Evolutionary conservation across 176 grass and related monocot genomes (phyloP).

Genomic region (Ensete glaucum): DNA sequence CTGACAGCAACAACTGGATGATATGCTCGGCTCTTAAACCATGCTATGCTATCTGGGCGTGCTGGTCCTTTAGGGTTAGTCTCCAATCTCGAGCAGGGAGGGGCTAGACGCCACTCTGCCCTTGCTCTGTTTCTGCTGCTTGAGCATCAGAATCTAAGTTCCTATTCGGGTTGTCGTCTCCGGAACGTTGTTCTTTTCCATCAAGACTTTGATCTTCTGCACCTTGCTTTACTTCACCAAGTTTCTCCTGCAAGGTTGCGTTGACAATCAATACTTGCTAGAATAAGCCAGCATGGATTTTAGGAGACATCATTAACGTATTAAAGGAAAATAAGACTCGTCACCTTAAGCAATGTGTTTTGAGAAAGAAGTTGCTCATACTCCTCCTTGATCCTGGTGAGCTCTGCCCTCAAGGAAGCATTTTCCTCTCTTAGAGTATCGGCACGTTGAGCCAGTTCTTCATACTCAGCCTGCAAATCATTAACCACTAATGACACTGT

Average conservation of each 20-base stretch:
- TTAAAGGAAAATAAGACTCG: too few species aligned
- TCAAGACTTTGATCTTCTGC: neutral
- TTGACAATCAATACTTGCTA: neutral
- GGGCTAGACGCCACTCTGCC: neutral
- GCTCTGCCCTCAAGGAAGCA: conserved; percentile 59
- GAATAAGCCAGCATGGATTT: neutral
- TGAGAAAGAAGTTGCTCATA: conserved; percentile 59
- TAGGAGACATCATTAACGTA: neutral
- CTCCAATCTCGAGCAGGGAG: neutral
- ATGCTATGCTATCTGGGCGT: neutral
- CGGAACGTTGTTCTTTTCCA: neutral
- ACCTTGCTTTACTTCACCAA: neutral
- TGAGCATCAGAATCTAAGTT: neutral
- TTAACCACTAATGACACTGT: neutral
- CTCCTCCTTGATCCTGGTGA: conserved; percentile 68
- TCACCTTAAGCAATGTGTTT: conserved; percentile 87
- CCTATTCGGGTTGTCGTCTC: neutral
- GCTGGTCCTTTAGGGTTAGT: neutral
- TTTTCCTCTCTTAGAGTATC: conserved; percentile 73
- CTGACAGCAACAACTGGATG: neutral
- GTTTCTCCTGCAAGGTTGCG: conserved; percentile 7
- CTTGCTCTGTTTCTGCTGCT: conserved; percentile 7
- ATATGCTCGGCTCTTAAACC: neutral
- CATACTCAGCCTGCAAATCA: conserved; percentile 64
- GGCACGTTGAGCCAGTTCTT: conserved; percentile 70